Base-by-base conservation (phyloP, 129 eudicot species). In the Erigeron canadensis region DNA sequence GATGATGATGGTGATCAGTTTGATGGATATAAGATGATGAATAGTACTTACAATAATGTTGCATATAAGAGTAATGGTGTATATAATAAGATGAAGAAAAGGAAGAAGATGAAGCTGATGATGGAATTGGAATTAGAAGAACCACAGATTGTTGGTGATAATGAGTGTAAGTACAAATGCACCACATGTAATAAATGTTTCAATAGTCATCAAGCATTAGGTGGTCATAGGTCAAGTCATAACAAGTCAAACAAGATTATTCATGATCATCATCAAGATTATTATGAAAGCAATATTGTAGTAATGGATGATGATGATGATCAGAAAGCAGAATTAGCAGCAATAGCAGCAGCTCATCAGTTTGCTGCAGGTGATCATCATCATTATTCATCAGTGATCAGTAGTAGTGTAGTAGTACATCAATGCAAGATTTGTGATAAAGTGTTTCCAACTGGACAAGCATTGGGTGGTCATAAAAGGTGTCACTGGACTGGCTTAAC, bases 191-290 rank as follows among this genome's bases (percentile, higher is more conserved):
- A 74, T 37, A 88, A 74, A 76, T 48, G 82, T 53, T 88, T 88
- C 66, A n/a, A 83, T 5, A 78, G 62, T 23, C 85, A 75, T 65
- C 95, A 83, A 62, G 95, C 90, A 59, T 55, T 88, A 37, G 95
- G 95, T 61, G 91, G 95, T 7, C 95, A 88, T 34, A 85, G 68
- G 70, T 79, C 91, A 0, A 81, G 88, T 75, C 95, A 85, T 56
- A 81, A 85, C 23, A 88, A 88, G 37, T 18, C 73, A 38, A 42
- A 8, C 10, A 88, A 62, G 82, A 3, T 78, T 3, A 39, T 60
- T 53, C 58, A 16, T 53, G 58, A 53, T n/a, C 58, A 53, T n/a
- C 19, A 66, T 53, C 56, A 42, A 43, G 60, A 58, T 28, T 40
- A 22, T 17, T 16, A 41, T 3, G 42, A 23, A 41, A 50, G 75